Percentiles rank a stretch among this genome's conserved stretches.
Conservation (phyloP, 2,329 filamentous ascomycete species). For the Fusarium fracticaudum region DNA sequence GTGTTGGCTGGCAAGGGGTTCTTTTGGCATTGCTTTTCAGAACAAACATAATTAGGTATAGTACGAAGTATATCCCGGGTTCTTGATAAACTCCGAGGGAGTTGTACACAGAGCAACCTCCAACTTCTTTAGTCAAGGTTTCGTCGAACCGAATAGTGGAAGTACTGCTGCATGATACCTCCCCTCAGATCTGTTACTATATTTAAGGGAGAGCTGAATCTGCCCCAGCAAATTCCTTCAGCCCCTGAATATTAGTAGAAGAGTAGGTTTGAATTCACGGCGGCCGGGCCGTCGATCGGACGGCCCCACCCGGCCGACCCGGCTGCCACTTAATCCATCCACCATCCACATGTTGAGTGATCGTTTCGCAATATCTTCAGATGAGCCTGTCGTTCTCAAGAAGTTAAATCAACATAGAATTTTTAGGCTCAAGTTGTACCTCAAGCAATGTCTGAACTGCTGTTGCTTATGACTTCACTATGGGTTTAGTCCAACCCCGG, state of each 20-base stretch:
- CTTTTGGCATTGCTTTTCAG: neutral
- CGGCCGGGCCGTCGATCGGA: slow-evolving; percentile 27
- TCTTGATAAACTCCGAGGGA: slow-evolving; percentile 22
- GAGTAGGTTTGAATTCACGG: slow-evolving; percentile 3
- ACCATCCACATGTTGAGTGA: neutral
- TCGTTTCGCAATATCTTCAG: neutral
- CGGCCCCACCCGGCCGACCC: slow-evolving; percentile 31
- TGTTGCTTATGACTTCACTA: neutral
- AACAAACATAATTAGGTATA: neutral
- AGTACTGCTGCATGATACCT: neutral
- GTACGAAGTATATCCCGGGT: slow-evolving; percentile 1
- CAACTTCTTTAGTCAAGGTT: neutral
- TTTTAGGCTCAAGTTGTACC: neutral
- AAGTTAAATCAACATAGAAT: neutral
- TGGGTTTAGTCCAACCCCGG: neutral
- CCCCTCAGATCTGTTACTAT: too few relatives aligned
- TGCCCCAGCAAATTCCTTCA: neutral
- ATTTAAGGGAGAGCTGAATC: neutral
- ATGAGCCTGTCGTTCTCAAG: neutral
- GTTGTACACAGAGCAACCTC: neutral
- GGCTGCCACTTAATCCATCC: neutral
- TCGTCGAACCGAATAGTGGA: neutral
- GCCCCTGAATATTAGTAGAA: neutral
- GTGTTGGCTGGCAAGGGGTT: neutral
- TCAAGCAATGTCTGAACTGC: neutral